Conservation (phyloP, 371 early-diverging fungal species). For the Mucor plumbeus region DNA sequence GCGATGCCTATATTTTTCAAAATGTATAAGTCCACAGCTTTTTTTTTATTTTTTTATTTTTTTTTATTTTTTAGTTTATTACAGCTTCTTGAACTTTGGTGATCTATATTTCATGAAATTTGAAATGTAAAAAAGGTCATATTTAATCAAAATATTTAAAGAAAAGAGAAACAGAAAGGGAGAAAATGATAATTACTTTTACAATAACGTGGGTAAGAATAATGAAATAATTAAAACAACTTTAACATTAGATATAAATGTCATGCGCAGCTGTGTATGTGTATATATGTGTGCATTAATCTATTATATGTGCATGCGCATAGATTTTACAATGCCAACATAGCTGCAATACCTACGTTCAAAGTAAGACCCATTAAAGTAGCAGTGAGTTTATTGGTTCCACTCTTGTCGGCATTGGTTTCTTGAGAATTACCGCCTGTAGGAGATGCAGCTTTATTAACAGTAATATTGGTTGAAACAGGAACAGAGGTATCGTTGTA, state of each 20-base stretch:
- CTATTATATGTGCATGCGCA: neutral
- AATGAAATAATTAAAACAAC: neutral
- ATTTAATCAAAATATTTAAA: too few relatives aligned
- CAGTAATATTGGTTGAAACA: constrained; percentile 30
- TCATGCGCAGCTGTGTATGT: neutral
- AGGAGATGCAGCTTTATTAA: constrained; percentile 14
- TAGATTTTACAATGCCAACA: constrained; percentile 16
- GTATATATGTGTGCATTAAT: neutral
- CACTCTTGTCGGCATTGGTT: neutral
- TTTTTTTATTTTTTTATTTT: too few relatives aligned
- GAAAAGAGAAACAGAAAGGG: too few relatives aligned
- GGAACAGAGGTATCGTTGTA: constrained; percentile 59
- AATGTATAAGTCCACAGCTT: too few relatives aligned
- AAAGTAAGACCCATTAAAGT: constrained; percentile 12
- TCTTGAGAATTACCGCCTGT: neutral
- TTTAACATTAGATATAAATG: neutral
- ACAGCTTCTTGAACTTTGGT: too few relatives aligned
- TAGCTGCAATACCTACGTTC: constrained; percentile 12
- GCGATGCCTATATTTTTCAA: too few relatives aligned
- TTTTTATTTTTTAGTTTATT: too few relatives aligned
- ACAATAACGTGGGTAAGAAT: constrained; percentile 5
- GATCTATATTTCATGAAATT: too few relatives aligned
- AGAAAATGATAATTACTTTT: neutral
- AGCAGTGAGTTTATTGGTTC: neutral
- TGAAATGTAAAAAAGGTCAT: too few relatives aligned